Evolutionary conservation across 2,329 filamentous ascomycete genomes (phyloP), one percentile per base, ranked within the genome.

Genomic region (Clarireedia paspali): DNA sequence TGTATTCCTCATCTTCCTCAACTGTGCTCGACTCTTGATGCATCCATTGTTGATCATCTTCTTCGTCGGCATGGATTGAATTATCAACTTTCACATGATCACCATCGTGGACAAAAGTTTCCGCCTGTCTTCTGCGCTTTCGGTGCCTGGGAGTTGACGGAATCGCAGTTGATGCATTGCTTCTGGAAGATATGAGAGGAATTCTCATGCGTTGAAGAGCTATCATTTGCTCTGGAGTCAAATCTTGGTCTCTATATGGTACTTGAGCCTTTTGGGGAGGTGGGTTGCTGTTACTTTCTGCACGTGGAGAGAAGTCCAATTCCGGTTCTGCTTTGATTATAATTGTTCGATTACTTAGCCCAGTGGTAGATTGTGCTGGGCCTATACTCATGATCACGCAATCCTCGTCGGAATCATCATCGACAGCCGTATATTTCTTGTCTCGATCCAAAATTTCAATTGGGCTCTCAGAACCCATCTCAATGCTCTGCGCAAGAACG

Each of bases 81-180:
- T 5, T 20, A 7, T 62, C 55, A 23, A 59, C 47, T 20, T 61
- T 6, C 5, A 6, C 27, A 9, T 50, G 30, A 14, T 55, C 49
- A 15, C 58, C 49, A 7, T n/a, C n/a, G 10, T 14, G 20, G 12
- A 17, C 1, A 12, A 26, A 9, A 24, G 26, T 55, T 17, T 55
- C 47, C 26, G 46, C 38, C 12, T 26, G 46, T 50, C 24, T 42
- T 38, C 50, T 55, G 4, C 46, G 27, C 15, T 34, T 26, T 10
- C 34, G 12, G 2, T 12, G 17, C 5, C 20, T 15, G 2, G 38
- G 17, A 10, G 17, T 10, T 3, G 38, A 17, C 2, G 7, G 36
- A 10, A 30, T 6, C 17, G 45, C 39, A 10, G 23, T 38, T 36
- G 40, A 27, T 1, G 2, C 5, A 15, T 23, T 23, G 20, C 23